Conservation (phyloP, 257 asterid species). For the Solanum lycopersicoides region DNA sequence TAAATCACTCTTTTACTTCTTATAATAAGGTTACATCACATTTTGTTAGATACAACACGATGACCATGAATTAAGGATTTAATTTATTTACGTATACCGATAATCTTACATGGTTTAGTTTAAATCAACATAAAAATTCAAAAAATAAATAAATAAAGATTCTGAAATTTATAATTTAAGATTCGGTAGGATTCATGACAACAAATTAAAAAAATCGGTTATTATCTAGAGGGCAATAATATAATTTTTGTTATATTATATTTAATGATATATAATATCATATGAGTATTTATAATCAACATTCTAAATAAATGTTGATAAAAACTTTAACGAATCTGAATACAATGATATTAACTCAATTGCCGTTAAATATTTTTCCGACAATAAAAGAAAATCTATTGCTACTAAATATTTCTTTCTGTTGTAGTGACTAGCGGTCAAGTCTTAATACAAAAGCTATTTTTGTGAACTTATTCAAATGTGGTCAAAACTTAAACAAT, state of each 20-base stretch:
- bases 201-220: too few species aligned
- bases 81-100: neutral
- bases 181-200: neutral
- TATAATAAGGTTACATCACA: neutral
- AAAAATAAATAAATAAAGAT: neutral
- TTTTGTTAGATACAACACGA: neutral
- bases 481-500: neutral
- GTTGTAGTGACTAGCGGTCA: neutral
- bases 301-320: too few species aligned
- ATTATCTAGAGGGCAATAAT: neutral
- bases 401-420: neutral
- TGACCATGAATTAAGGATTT: neutral
- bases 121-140: neutral
- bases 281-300: too few species aligned
- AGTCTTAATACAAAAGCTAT: neutral
- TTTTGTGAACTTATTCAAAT: neutral
- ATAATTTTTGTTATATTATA: too few species aligned
- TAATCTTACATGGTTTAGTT: neutral
- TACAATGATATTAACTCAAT: rapidly evolving
- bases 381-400: too few species aligned
- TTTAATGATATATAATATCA: too few species aligned
- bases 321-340: too few species aligned
- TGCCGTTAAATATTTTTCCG: too few species aligned
- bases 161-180: neutral
- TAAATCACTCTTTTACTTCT: neutral